A percentile compares a stretch with the other conserved stretches of the same genome.
Conservation (phyloP, 345 rosid species). For the Litchi chinensis region DNA sequence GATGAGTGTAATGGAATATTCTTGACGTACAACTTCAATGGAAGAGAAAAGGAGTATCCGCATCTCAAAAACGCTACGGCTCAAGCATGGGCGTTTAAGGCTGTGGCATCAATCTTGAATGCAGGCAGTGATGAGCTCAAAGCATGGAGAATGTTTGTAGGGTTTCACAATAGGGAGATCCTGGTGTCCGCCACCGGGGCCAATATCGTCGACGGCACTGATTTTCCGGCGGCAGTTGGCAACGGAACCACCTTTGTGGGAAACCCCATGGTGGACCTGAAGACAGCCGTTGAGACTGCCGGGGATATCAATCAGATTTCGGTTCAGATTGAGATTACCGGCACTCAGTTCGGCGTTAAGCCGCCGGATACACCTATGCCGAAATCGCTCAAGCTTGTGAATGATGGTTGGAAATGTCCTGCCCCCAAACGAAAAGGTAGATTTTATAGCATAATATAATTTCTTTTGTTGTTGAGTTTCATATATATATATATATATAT, state of each 20-base stretch:
- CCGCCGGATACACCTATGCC: constrained; percentile 73
- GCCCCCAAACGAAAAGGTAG: constrained; percentile 49
- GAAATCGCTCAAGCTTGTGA: constrained; percentile 50
- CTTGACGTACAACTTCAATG: constrained; percentile 57
- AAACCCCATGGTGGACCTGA: constrained; percentile 52
- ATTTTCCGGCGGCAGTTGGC: constrained; percentile 61
- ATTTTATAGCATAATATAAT: background rate
- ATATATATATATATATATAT: background rate
- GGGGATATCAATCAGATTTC: constrained; percentile 74
- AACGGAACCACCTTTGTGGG: constrained; percentile 81
- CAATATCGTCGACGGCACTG: constrained; percentile 46
- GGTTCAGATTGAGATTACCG: constrained; percentile 53
- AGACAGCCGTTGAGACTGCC: constrained; percentile 81
- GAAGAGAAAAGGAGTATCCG: constrained; percentile 63
- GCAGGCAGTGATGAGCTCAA: constrained; percentile 62
- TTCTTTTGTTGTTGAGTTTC: background rate
- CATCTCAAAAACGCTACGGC: constrained; percentile 71
- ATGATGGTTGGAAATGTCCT: constrained; percentile 78
- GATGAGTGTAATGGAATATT: constrained; percentile 71
- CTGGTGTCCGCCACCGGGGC: constrained; percentile 65
- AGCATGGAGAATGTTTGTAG: constrained; percentile 74
- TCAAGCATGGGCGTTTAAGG: constrained; percentile 86
- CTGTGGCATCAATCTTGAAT: constrained; percentile 61
- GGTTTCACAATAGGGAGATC: constrained; percentile 73
- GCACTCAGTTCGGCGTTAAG: constrained; percentile 75